These are phyloP conservation scores for Allomyces javanicus DNA, from an alignment of 192 early-diverging fungal genomes.

Conservation along the genomic window DNA sequence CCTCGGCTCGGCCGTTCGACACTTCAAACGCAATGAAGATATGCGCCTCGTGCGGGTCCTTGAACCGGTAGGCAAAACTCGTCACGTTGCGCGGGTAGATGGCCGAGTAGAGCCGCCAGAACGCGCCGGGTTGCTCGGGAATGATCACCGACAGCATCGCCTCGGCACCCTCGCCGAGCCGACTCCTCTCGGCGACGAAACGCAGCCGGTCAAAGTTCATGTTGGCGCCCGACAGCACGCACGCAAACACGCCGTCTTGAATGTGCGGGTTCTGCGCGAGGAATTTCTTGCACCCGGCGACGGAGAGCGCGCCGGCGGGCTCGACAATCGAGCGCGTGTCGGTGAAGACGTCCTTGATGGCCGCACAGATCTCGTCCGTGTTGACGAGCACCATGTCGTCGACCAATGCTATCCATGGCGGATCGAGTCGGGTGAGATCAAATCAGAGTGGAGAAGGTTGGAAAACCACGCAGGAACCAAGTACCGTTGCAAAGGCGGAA, in stretches of 20 bases:
- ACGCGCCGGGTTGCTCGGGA: conserved; percentile 68
- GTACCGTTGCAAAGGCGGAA: conserved; percentile 49
- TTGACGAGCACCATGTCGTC: conserved; percentile 82
- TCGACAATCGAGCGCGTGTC: conserved; percentile 90
- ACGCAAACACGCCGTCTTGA: conserved; percentile 42
- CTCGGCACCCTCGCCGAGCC: conserved; percentile 75
- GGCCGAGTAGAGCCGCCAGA: conserved; percentile 45
- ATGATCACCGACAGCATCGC: conserved; percentile 72
- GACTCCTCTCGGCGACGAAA: conserved; percentile 88
- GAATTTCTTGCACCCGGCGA: conserved; percentile 79
- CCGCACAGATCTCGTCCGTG: conserved; percentile 91
- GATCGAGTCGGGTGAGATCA: neutral
- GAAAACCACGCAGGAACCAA: too few species aligned
- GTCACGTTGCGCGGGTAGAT: conserved; percentile 75
- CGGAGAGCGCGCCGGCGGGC: conserved; percentile 77
- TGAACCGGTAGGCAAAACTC: conserved; percentile 80
- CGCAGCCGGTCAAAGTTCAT: conserved; percentile 97
- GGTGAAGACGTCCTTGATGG: conserved; percentile 65
- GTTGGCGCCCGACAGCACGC: conserved; percentile 81
- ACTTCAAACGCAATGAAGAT: conserved; percentile 83
- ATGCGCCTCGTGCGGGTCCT: conserved; percentile 51
- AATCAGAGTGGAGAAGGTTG: too few species aligned
- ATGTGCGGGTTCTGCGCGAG: conserved; percentile 22
- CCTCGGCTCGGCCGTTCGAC: conserved; percentile 43
- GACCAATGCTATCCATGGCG: conserved; percentile 21